These are phyloP conservation scores for Diaporthe sp. DNA, from an alignment of 2,329 filamentous ascomycete genomes.

Conservation along the genomic window DNA sequence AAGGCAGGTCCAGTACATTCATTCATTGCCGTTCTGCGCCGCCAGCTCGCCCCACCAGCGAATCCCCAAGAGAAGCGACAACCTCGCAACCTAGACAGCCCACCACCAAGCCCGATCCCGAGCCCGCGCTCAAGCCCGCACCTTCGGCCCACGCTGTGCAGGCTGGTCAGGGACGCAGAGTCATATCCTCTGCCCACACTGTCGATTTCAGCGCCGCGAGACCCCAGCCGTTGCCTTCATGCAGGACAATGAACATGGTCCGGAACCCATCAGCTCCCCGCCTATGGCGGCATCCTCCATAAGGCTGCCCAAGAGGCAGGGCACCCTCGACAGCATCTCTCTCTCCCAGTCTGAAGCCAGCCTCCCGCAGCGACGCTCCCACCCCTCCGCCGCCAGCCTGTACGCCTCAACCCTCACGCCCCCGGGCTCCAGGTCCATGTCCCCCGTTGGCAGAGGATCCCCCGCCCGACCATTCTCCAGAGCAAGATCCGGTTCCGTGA, in stretches of 20 bases:
- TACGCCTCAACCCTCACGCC: slow-evolving; percentile 77
- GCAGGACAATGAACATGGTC: slow-evolving; percentile 39
- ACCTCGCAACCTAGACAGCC: background rate
- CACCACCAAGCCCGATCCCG: background rate
- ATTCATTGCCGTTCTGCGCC: background rate
- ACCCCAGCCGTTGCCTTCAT: slow-evolving; percentile 36
- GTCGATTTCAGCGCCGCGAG: background rate
- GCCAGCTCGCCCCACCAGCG: background rate
- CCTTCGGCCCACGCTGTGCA: background rate
- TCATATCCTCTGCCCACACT: slow-evolving; percentile 8
- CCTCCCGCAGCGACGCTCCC: slow-evolving; percentile 66
- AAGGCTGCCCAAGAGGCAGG: slow-evolving; percentile 72
- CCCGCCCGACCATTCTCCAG: slow-evolving; percentile 68
- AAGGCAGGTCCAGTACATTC: slow-evolving; percentile 20
- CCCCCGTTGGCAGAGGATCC: slow-evolving; percentile 72
- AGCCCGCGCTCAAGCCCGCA: slow-evolving; percentile 13
- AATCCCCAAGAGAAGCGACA: background rate
- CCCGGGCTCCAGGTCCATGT: slow-evolving; percentile 75
- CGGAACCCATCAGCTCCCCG: slow-evolving; percentile 56
- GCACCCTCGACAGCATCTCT: slow-evolving; percentile 62
- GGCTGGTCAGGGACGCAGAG: slow-evolving; percentile 19
- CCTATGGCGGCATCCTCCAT: slow-evolving; percentile 73
- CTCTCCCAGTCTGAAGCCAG: slow-evolving; percentile 64
- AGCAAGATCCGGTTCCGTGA: slow-evolving; percentile 67
- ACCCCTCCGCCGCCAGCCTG: slow-evolving; percentile 71